phyloP scores from a whole-genome alignment of 352 stramenopile genomes.

The Globisporangium iwayamae region DNA sequence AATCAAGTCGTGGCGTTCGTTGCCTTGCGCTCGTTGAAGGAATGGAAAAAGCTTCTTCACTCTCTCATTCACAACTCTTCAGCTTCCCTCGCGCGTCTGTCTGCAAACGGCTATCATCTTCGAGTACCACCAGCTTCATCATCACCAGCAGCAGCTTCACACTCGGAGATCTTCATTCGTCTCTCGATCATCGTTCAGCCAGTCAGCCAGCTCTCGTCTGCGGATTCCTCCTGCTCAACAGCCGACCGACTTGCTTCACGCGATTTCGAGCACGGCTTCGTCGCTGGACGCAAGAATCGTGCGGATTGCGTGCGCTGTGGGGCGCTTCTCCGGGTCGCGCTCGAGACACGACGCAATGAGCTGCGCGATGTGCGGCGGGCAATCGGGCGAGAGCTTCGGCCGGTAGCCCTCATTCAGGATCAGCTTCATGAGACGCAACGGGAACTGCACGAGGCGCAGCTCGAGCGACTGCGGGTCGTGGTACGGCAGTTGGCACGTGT shows the following conservation, averaged over 20 bases:
- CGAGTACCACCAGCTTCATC: background rate
- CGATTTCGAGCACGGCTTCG: constrained; percentile 8
- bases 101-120: background rate
- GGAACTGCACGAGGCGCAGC: constrained; percentile 41
- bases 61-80: background rate
- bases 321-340: constrained; percentile 43
- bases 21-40: background rate
- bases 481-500: constrained; percentile 71
- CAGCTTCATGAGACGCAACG: constrained; percentile 52
- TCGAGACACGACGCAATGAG: constrained; percentile 55
- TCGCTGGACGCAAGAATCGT: constrained; percentile 23
- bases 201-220: background rate
- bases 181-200: background rate
- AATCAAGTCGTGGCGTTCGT: background rate
- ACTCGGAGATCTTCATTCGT: no score
- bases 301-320: constrained; percentile 45
- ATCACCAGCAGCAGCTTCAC: background rate
- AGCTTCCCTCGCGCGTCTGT: background rate
- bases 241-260: constrained; percentile 4
- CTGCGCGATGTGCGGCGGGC: constrained; percentile 54
- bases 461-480: constrained; percentile 44
- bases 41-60: background rate
- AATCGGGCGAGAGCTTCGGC: constrained; percentile 45
- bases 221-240: background rate
- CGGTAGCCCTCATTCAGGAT: constrained; percentile 59